Evolutionary conservation across 2,329 filamentous ascomycete genomes (phyloP).

Genomic region (Trichoderma asperellum): DNA sequence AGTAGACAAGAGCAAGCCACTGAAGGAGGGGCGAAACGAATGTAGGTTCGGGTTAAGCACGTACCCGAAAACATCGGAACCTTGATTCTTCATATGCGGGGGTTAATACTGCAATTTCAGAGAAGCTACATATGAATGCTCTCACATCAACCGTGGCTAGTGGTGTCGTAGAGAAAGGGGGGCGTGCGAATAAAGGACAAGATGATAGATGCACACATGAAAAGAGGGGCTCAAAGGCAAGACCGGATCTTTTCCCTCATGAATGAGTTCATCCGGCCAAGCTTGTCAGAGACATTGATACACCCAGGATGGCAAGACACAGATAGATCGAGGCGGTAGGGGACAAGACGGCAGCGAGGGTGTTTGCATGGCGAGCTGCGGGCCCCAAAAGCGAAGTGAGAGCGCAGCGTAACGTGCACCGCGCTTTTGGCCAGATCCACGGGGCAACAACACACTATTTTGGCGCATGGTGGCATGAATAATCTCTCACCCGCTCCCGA

Average conservation of each 20-base stretch:
- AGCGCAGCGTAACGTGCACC: conserved; percentile 17
- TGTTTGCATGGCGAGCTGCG: conserved; percentile 28
- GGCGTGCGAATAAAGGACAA: not conserved
- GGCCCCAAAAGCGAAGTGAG: conserved; percentile 20
- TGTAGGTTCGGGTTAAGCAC: not conserved
- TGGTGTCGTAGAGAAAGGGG: not conserved
- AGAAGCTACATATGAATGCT: not conserved
- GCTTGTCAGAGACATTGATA: not conserved
- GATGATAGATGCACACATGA: not conserved
- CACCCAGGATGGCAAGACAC: conserved; percentile 15
- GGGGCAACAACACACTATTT: not conserved
- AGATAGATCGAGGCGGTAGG: conserved; percentile 17
- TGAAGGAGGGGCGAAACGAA: not conserved
- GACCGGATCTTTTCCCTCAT: not conserved
- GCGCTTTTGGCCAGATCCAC: conserved; percentile 21
- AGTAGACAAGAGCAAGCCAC: not conserved
- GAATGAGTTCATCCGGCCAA: not conserved
- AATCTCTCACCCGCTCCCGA: conserved; percentile 27
- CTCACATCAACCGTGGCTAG: not conserved
- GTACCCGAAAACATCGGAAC: not conserved
- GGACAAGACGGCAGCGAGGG: conserved; percentile 28
- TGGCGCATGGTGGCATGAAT: conserved; percentile 13
- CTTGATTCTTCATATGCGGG: not conserved
- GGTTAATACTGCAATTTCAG: not conserved
- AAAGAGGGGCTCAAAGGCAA: not conserved